Percentiles rank a stretch among this genome's conserved stretches.
Evolutionary conservation across 495 filamentous ascomycete genomes (phyloP).

Genomic region (Pseudoneurospora amorphoporcata): DNA sequence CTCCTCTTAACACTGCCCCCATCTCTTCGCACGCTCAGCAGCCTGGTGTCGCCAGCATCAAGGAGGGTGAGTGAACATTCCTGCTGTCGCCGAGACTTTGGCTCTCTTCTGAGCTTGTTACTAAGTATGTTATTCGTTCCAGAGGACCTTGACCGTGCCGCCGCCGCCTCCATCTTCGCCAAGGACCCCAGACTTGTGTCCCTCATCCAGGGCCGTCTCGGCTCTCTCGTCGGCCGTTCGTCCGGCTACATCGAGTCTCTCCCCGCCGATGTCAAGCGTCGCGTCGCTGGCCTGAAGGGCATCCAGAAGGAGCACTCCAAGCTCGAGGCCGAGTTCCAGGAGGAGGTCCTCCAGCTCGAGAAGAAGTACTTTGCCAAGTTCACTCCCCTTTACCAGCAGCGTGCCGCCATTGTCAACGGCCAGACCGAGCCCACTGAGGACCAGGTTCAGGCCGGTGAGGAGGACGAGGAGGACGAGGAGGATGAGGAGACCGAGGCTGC

Average conservation of each 20-base stretch:
- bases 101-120: not conserved
- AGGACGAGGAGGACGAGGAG: slow-evolving; percentile 60
- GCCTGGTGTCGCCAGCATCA: slow-evolving; percentile 88
- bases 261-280: slow-evolving; percentile 75
- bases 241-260: slow-evolving; percentile 98
- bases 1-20: slow-evolving; percentile 84
- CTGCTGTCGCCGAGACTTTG: slow-evolving; percentile 18
- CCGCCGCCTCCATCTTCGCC: slow-evolving; percentile 85
- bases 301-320: slow-evolving; percentile 98
- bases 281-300: slow-evolving; percentile 90
- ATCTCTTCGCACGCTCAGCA: slow-evolving; percentile 97
- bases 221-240: slow-evolving; percentile 83
- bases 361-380: slow-evolving; percentile 99
- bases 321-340: slow-evolving; percentile 95
- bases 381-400: slow-evolving; percentile 93
- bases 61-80: slow-evolving; percentile 63
- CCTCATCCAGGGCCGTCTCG: slow-evolving; percentile 95
- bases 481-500: slow-evolving; percentile 46
- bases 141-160: slow-evolving; percentile 85
- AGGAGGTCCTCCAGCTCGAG: slow-evolving; percentile 93
- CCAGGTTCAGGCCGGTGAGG: slow-evolving; percentile 78
- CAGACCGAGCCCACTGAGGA: slow-evolving; percentile 70
- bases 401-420: slow-evolving; percentile 88
- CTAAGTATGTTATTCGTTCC: slow-evolving; percentile 11
- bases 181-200: slow-evolving; percentile 85